These are phyloP conservation scores for Hemileccinum rubropunctum DNA, from an alignment of 768 basidiomycete species.

Conservation along the genomic window DNA sequence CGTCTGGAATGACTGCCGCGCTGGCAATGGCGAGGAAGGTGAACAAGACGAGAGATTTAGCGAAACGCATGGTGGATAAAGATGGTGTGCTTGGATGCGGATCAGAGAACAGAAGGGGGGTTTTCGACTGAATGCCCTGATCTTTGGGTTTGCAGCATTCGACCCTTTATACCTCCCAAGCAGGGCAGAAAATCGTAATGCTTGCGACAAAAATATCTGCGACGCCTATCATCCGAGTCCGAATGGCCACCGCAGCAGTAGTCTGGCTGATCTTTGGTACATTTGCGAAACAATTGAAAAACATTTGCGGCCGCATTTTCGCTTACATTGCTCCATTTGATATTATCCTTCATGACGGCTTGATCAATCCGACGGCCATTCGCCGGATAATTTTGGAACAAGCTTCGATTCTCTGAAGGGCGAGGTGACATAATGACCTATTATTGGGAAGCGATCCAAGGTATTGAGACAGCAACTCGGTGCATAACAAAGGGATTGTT, in stretches of 20 bases:
- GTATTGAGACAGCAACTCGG: too few relatives aligned
- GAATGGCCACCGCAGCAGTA: not conserved
- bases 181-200: not conserved
- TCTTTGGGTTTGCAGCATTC: not conserved
- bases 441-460: too few relatives aligned
- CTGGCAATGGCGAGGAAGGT: conserved; percentile 5
- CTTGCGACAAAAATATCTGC: not conserved
- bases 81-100: not conserved
- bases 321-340: not conserved
- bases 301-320: not conserved
- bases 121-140: not conserved
- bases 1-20: not conserved
- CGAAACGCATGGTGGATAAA: conserved; percentile 5
- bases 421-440: too few relatives aligned
- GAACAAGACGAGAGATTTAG: conserved; percentile 1
- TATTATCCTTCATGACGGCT: not conserved
- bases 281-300: not conserved
- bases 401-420: not conserved
- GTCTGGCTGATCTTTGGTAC: not conserved
- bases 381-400: not conserved
- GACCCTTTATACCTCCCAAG: not conserved
- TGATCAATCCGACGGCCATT: not conserved
- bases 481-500: too few relatives aligned
- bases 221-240: not conserved
- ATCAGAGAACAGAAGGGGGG: not conserved